Percentiles rank a stretch among this genome's conserved stretches.
Evolutionary conservation across 345 rosid genomes (phyloP).

Genomic region (Eucalyptus curtisii): DNA sequence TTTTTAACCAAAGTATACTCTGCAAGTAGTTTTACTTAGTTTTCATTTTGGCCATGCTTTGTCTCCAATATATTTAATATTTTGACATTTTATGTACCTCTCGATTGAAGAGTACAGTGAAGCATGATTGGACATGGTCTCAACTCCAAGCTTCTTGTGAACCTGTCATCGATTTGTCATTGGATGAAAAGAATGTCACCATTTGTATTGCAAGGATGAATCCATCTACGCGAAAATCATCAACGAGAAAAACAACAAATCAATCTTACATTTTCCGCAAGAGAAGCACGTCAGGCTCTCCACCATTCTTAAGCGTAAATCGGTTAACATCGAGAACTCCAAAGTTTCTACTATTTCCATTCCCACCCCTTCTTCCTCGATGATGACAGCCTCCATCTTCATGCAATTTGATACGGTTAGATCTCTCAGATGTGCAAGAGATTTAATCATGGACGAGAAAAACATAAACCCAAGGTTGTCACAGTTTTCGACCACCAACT

Average conservation of each 20-base stretch:
- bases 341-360: too few species aligned
- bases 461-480: accelerated
- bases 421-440: accelerated
- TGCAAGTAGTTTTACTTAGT: too few species aligned
- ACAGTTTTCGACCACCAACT: accelerated
- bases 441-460: too few species aligned
- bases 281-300: accelerated
- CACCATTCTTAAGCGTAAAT: accelerated
- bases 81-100: accelerated
- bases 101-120: accelerated
- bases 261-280: accelerated
- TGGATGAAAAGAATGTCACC: too few species aligned
- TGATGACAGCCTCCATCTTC: too few species aligned
- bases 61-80: accelerated
- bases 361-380: accelerated
- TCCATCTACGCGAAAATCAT: accelerated
- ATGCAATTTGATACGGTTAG: accelerated
- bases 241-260: accelerated
- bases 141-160: accelerated
- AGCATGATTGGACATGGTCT: accelerated
- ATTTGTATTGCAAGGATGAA: accelerated
- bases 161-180: too few species aligned
- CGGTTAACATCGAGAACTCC: accelerated
- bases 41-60: accelerated
- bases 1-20: too few species aligned